A percentile compares a stretch with the other conserved stretches of the same genome.
Conservation (phyloP, 2,329 filamentous ascomycete species). For the Pseudogymnoascus sp. region DNA sequence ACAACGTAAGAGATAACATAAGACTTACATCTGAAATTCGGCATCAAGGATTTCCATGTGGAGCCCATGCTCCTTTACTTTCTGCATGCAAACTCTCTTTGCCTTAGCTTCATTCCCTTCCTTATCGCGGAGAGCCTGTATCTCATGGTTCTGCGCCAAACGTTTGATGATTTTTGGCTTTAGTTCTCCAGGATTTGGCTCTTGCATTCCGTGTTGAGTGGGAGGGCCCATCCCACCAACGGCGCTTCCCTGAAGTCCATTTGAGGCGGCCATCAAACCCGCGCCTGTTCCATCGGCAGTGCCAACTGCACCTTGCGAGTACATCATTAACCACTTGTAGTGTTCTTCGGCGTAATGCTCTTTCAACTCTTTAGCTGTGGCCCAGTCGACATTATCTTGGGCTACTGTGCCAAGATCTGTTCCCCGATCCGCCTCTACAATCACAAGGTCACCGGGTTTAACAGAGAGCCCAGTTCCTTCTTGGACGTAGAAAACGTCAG, state of each 20-base stretch:
- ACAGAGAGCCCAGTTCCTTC: constrained; percentile 89
- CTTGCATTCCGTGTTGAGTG: constrained; percentile 64
- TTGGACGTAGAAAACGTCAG: constrained; percentile 95
- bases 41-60: constrained; percentile 99
- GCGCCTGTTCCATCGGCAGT: constrained; percentile 53
- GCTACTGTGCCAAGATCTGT: constrained; percentile 92
- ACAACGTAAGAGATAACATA: constrained; percentile 8
- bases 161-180: constrained; percentile 97
- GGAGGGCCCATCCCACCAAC: constrained; percentile 73
- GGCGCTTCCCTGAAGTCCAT: constrained; percentile 59
- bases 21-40: constrained; percentile 90
- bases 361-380: constrained; percentile 79
- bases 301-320: constrained; percentile 68
- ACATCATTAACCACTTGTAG: constrained; percentile 99
- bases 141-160: constrained; percentile 83
- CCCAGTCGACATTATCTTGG: constrained; percentile 79
- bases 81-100: constrained; percentile 92
- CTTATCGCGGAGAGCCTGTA: constrained; percentile 82
- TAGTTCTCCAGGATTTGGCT: constrained; percentile 64
- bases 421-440: constrained; percentile 93
- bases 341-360: constrained; percentile 91
- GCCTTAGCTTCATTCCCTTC: constrained; percentile 97
- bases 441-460: constrained; percentile 87
- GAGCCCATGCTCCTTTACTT: constrained; percentile 86
- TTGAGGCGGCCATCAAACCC: constrained; percentile 56